Base-by-base conservation (phyloP, 2,329 filamentous ascomycete genomes). In the Phaeophleospora eucalypticola region DNA sequence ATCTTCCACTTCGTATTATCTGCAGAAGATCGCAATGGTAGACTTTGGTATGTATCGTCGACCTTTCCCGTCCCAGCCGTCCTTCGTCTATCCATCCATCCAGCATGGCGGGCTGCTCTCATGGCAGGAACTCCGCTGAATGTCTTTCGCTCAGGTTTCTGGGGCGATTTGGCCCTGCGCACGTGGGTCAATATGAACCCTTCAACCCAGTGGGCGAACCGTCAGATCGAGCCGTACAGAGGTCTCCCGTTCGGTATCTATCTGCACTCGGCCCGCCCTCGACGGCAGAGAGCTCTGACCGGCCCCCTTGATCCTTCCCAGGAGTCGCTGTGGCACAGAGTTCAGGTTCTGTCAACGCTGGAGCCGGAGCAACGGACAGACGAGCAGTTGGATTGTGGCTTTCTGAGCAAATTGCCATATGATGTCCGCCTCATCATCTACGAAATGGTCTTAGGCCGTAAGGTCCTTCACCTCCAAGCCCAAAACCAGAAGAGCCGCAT, bases 371-470 rank as follows among this genome's bases (percentile, higher is more conserved):
- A 58, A 34, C 48, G 44, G 7, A 59, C 55, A 14, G 36, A 56
- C n/a, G 54, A 58, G 8, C 61, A 64, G 43, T 35, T 37, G 16
- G 39, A 58, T 3, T 57, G 54, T 39, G 41, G 38, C 14, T 58
- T 64, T 24, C 38, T 65, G 16, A 45, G 54, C 4, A 58, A 48
- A 34, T 52, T 65, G 18, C 63, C 63, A 2, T 58, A 63, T 19
- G 63, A 65, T 46, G 47, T 65, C 8, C 59, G 62, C 12, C 43
- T 64, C 38, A 59, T 65, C 29, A 63, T 65, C 15, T 65, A 65
- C 43, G 63, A 65, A 15, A 53, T 63, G 49, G 54, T 64, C 4
- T 51, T 64, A 8, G 62, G 62, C 16, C 53, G 55, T 10, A 55
- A 51, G 34, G 51, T 59, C 4, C 54, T 64, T 33, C 62, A 65